A percentile compares a stretch with the other conserved stretches of the same genome.
Evolutionary conservation across 2,329 filamentous ascomycete genomes (phyloP).

Genomic region (Calonectria montana): DNA sequence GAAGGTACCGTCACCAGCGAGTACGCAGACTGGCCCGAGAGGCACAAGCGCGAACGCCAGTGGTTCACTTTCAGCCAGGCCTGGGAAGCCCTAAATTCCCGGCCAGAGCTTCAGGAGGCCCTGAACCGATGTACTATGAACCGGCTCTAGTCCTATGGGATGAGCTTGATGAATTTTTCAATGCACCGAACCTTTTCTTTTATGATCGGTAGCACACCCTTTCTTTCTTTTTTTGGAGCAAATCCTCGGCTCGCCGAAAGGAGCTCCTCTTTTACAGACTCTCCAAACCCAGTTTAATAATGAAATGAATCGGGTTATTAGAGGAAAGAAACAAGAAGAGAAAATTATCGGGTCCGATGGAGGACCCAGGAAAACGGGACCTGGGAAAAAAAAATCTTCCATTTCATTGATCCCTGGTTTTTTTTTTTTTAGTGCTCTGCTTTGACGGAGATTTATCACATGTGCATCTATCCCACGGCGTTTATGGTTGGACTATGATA

Average conservation of each 20-base stretch:
- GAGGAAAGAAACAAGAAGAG: conserved; percentile 26
- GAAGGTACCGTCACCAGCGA: conserved; percentile 90
- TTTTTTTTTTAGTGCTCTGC: conserved; percentile 31
- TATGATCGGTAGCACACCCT: background rate
- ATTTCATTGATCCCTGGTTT: conserved; percentile 16
- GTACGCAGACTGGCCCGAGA: conserved; percentile 91
- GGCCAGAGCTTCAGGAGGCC: conserved; percentile 91
- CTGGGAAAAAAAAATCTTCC: conserved; percentile 7
- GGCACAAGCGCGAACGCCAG: conserved; percentile 86
- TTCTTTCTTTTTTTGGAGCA: conserved; percentile 10
- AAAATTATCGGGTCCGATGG: conserved; percentile 11
- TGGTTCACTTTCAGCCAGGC: conserved; percentile 92
- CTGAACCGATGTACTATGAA: conserved; percentile 83
- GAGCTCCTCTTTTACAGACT: background rate
- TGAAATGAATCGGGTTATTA: conserved; percentile 15
- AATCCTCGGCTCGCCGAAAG: conserved; percentile 5
- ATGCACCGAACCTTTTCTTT: background rate
- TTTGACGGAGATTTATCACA: conserved; percentile 28
- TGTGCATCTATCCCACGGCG: conserved; percentile 45
- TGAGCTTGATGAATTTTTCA: conserved; percentile 16
- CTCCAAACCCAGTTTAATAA: conserved; percentile 23
- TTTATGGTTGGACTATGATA: conserved; percentile 47
- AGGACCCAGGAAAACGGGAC: conserved; percentile 3
- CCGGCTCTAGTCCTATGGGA: conserved; percentile 39
- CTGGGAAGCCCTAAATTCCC: conserved; percentile 77